Evolutionary conservation across 1,139 yeast species (phyloP).

Genomic region (Casaregolazyma suthepensis): DNA sequence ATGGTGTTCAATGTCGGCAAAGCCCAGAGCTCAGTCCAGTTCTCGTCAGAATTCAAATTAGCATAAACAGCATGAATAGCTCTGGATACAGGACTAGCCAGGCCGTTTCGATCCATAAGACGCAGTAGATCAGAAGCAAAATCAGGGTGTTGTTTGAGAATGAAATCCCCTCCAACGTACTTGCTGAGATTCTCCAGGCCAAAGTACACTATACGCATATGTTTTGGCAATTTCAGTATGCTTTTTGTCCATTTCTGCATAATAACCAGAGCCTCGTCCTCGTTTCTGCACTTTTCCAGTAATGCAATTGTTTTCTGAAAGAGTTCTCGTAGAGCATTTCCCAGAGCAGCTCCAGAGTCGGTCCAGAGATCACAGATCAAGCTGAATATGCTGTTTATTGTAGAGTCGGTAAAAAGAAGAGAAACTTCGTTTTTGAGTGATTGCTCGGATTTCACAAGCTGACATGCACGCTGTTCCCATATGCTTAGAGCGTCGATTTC

Average conservation of each 20-base stretch:
- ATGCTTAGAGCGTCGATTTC: conserved; percentile 58
- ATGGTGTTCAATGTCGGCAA: conserved; percentile 36
- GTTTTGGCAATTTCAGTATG: conserved; percentile 40
- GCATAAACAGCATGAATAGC: conserved; percentile 43
- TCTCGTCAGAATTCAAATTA: conserved; percentile 21
- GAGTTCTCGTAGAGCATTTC: conserved; percentile 59
- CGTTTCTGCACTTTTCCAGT: conserved; percentile 21
- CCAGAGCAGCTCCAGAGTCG: conserved; percentile 63
- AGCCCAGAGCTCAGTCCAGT: conserved; percentile 55
- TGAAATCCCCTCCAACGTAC: conserved; percentile 38
- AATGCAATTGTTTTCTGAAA: conserved; percentile 47
- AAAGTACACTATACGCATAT: conserved; percentile 55
- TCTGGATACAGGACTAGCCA: conserved; percentile 66
- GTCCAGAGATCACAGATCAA: conserved; percentile 65
- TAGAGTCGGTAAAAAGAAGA: conserved; percentile 24
- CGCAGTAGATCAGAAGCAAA: conserved; percentile 44
- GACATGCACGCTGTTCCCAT: conserved; percentile 54
- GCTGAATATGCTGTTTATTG: conserved; percentile 40
- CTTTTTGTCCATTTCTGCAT: conserved; percentile 42
- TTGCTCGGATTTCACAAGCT: conserved; percentile 20
- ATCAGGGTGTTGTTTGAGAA: conserved; percentile 40
- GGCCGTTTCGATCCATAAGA: conserved; percentile 49
- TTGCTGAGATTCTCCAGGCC: conserved; percentile 51
- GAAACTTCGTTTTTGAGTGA: neutral
- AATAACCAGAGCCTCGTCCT: conserved; percentile 17